A percentile compares a stretch with the other conserved stretches of the same genome.
These are phyloP conservation scores for Podaxis carcinomalis DNA, from an alignment of 768 basidiomycete species.

Conservation along the genomic window DNA sequence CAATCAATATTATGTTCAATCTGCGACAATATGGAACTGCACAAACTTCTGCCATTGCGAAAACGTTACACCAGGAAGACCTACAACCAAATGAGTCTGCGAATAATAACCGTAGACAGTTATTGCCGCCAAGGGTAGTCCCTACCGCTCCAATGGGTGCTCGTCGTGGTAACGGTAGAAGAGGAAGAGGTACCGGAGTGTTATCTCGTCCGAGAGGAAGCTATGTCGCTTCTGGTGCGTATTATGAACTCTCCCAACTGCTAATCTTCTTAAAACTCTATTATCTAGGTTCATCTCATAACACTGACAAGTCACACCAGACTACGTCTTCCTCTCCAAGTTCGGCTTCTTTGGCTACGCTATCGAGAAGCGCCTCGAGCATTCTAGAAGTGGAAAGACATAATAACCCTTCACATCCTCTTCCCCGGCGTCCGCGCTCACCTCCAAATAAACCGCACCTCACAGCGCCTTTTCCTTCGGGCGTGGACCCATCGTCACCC, in stretches of 20 bases:
- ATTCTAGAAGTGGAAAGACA: not conserved
- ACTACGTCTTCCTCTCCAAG: not conserved
- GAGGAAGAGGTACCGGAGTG: not conserved
- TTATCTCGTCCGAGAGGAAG: too few species aligned
- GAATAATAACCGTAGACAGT: not conserved
- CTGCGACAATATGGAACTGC: slow-evolving; percentile 5
- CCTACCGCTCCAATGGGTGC: not conserved
- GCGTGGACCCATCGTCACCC: not conserved
- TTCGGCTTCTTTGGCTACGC: not conserved
- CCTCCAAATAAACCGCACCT: not conserved
- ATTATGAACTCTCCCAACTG: too few species aligned
- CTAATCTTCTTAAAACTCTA: not conserved
- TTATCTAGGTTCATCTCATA: not conserved
- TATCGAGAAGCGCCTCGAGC: not conserved
- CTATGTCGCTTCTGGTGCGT: too few species aligned
- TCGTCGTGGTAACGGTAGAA: not conserved
- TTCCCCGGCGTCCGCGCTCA: not conserved
- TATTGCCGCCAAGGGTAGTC: slow-evolving; percentile 2
- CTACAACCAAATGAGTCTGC: slow-evolving; percentile 6
- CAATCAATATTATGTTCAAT: slow-evolving; percentile 5
- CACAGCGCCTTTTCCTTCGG: not conserved
- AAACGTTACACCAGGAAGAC: slow-evolving; percentile 1
- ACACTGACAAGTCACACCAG: not conserved
- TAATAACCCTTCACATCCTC: not conserved
- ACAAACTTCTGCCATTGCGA: not conserved